phyloP scores from a whole-genome alignment of 1,284 basidiomycete species.

The Singerocomus inundabilis region DNA sequence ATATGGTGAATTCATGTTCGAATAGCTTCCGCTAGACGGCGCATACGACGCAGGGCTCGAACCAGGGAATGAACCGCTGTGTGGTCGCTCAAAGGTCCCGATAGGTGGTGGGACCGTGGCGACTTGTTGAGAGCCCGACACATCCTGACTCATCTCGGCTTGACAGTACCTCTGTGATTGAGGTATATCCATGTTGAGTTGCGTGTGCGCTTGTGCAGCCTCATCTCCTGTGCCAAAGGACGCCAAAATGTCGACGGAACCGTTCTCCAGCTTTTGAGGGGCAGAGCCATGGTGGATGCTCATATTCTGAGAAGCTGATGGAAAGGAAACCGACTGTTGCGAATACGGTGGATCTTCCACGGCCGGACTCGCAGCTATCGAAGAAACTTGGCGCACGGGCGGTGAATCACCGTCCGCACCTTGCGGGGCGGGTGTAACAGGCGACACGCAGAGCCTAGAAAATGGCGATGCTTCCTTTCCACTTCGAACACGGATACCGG shows the following conservation, averaged over 20 bases:
- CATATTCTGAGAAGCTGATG: conserved; percentile 5
- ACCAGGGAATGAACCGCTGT: conserved; percentile 17
- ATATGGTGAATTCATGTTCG: conserved; percentile 30
- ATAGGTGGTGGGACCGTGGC: conserved; percentile 7
- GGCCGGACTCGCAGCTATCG: conserved; percentile 16
- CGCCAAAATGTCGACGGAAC: conserved; percentile 24
- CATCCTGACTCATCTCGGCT: conserved; percentile 18
- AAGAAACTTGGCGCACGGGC: conserved; percentile 11
- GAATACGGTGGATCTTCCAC: conserved; percentile 15
- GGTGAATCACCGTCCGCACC: conserved; percentile 11
- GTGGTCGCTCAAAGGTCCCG: conserved; percentile 25
- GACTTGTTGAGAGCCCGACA: conserved; percentile 10
- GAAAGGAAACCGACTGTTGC: conserved; percentile 15
- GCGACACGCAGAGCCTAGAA: conserved; percentile 13
- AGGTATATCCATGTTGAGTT: conserved; percentile 19
- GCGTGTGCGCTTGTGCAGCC: conserved; percentile 10
- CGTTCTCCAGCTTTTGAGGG: conserved; percentile 20
- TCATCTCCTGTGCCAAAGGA: conserved; percentile 26
- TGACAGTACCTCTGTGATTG: conserved; percentile 19
- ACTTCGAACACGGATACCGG: conserved; percentile 44
- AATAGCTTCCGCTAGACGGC: conserved; percentile 27
- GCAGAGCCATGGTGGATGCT: conserved; percentile 2
- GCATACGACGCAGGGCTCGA: conserved; percentile 29
- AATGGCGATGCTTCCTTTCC: conserved; percentile 34
- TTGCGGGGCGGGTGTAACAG: conserved; percentile 1